Base-by-base conservation (phyloP, 352 stramenopile genomes). In the Phytopythium aichiense region DNA sequence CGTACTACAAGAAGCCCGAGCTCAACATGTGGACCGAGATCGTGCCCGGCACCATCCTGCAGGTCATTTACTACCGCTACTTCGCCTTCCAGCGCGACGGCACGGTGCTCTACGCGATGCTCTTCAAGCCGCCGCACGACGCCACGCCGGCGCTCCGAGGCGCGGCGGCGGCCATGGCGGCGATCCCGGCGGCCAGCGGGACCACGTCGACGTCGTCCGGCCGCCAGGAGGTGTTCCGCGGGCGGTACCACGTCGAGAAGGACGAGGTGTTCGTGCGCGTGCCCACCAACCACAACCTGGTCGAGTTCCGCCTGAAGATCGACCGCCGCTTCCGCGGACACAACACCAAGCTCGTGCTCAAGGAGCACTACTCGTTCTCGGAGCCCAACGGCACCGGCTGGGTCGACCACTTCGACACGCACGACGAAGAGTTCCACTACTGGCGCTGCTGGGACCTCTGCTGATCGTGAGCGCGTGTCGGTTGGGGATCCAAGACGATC, bases 1-100 rank as follows among this genome's bases (percentile, higher is more conserved):
- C 73, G 61, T 92, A 94, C 72, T 91, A 91, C 74, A 92, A 94
- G 73, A 91, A 89, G 64, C 82, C 84, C 15, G 82, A 94, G 69
- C 68, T 88, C 60, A 94, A 87, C 67, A 91, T 94, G 83, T 93
- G 81, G 82, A 86, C 69, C 31, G 84, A 93, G 15, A 78, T 89
- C 23, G 60, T 66, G 18, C 74, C 81, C 0, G 79, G 77, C 35
- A 87, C 84, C 63, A 91, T 94, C 65, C 69, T 94, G 13, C 81
- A 88, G 61, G 83, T 87, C 40, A 75, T 92, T 30, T 92, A 94
- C 69, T 94, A 94, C 68, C 80, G 84, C 50, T 92, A 92, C 65
- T 91, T 94, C 35, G 84, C 72, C 22, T 94, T 94, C 68, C 79
- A 89, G 56, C 72, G 79, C 37, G 76, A 94, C 51, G 84, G 82